phyloP scores from a whole-genome alignment of 176 grass and related monocot genomes.

The Thalia dealbata region DNA sequence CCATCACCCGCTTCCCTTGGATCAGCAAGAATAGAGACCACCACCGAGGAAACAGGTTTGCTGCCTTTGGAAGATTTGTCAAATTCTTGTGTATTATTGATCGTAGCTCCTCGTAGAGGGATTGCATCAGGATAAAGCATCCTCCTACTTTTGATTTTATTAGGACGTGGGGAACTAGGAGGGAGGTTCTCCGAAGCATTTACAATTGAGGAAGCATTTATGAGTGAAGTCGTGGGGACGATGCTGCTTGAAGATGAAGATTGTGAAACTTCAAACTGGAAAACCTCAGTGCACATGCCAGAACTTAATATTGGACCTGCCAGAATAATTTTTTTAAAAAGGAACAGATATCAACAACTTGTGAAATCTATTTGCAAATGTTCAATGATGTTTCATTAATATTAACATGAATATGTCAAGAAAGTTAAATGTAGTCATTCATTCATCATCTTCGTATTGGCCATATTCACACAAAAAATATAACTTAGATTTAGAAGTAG shows the following conservation, averaged over 20 bases:
- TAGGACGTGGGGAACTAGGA: constrained; percentile 19
- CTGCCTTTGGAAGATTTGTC: constrained; percentile 58
- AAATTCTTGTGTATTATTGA: constrained; percentile 49
- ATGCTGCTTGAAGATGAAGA: constrained; percentile 40
- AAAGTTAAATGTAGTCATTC: too few species aligned
- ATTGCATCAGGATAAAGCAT: constrained; percentile 66
- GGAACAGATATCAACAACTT: constrained; percentile 9
- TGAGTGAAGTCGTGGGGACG: constrained; percentile 49
- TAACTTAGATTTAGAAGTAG: too few species aligned
- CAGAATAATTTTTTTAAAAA: constrained; percentile 20
- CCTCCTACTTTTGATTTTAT: constrained; percentile 68
- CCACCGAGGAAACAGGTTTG: constrained; percentile 58
- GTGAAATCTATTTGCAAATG: constrained; percentile 6
- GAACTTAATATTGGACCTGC: constrained; percentile 79
- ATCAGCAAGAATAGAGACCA: constrained; percentile 89
- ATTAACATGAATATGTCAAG: not conserved
- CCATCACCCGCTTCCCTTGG: constrained; percentile 77
- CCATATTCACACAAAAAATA: not conserved
- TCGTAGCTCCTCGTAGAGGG: constrained; percentile 56
- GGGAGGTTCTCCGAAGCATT: constrained; percentile 49
- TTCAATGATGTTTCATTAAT: not conserved
- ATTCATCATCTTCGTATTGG: too few species aligned
- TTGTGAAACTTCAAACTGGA: constrained; percentile 64
- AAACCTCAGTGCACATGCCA: constrained; percentile 95
- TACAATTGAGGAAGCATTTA: constrained; percentile 38